These are phyloP conservation scores for Gnetum montanum DNA, from an alignment of 75 land plant species.

Conservation along the genomic window DNA sequence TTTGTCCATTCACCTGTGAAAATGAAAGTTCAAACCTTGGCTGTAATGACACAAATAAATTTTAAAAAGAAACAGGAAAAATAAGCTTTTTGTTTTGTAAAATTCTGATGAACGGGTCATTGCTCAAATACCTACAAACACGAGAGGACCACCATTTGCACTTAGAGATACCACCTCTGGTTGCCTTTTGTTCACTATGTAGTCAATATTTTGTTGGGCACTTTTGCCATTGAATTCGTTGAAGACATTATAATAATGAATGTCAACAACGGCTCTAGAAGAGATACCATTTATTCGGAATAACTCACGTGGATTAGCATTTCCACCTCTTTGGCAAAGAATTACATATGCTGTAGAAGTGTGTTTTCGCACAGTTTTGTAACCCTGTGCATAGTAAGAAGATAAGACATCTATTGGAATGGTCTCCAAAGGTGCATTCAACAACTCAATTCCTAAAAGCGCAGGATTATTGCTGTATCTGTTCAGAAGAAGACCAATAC, in stretches of 20 bases:
- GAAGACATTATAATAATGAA: conserved; percentile 82
- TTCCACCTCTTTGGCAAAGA: conserved; percentile 70
- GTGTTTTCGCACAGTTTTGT: conserved; percentile 51
- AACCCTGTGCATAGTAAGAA: conserved; percentile 56
- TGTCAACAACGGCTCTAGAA: conserved; percentile 47
- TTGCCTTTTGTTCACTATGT: conserved; percentile 35
- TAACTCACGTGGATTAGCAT: conserved; percentile 60
- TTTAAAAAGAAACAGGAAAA: no score
- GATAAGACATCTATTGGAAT: conserved; percentile 50
- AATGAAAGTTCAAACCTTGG: no score
- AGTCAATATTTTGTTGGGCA: conserved; percentile 47
- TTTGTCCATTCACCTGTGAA: conserved; percentile 77
- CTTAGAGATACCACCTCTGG: conserved; percentile 35
- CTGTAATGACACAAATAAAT: no score
- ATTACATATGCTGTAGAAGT: conserved; percentile 59
- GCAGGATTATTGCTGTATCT: conserved; percentile 60
- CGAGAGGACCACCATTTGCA: conserved; percentile 57
- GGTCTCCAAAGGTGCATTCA: conserved; percentile 61
- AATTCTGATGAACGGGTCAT: no score
- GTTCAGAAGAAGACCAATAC: no score
- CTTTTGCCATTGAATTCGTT: conserved; percentile 25
- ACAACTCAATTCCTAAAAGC: conserved; percentile 65
- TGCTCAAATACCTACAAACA: conserved; percentile 65
- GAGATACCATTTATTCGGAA: conserved; percentile 33
- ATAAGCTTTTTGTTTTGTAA: no score